Conservation (phyloP, 2,329 filamentous ascomycete genomes). For the Colletotrichum karsti region DNA sequence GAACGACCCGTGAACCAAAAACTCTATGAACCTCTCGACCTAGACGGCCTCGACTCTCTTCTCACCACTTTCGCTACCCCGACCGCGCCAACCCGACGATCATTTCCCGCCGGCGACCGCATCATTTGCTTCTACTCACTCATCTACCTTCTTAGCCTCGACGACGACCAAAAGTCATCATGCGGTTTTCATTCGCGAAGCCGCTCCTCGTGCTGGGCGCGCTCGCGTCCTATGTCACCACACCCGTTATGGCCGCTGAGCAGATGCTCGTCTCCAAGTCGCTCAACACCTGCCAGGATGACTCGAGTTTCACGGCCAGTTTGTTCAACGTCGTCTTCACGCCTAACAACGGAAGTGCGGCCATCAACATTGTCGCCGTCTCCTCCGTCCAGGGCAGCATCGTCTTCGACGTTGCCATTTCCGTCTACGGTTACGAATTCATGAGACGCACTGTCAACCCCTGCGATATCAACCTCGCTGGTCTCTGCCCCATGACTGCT, state of each 20-base stretch:
- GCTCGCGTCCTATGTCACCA: slow-evolving; percentile 51
- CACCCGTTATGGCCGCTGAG: slow-evolving; percentile 60
- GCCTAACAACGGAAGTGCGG: slow-evolving; percentile 76
- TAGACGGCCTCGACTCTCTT: slow-evolving; percentile 14
- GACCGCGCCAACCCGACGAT: slow-evolving; percentile 1
- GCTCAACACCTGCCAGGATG: slow-evolving; percentile 83
- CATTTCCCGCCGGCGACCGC: not conserved
- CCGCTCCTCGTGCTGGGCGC: slow-evolving; percentile 56
- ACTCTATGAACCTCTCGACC: slow-evolving; percentile 17
- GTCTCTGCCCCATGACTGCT: slow-evolving; percentile 90
- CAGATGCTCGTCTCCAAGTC: slow-evolving; percentile 82
- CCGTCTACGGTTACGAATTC: slow-evolving; percentile 84
- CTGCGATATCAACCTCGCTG: slow-evolving; percentile 73
- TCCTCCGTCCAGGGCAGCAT: slow-evolving; percentile 86
- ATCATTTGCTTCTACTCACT: not conserved
- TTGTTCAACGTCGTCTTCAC: slow-evolving; percentile 88
- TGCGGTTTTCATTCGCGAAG: slow-evolving; percentile 56
- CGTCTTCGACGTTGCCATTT: slow-evolving; percentile 77
- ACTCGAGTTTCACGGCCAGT: slow-evolving; percentile 87
- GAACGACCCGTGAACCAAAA: slow-evolving; percentile 16
- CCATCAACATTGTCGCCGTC: slow-evolving; percentile 80
- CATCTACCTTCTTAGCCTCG: not conserved
- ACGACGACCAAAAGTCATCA: slow-evolving; percentile 39
- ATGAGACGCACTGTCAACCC: slow-evolving; percentile 77
- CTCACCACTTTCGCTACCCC: not conserved